Conservation (phyloP, 1,139 yeast genomes). For the Pichia terricola region DNA sequence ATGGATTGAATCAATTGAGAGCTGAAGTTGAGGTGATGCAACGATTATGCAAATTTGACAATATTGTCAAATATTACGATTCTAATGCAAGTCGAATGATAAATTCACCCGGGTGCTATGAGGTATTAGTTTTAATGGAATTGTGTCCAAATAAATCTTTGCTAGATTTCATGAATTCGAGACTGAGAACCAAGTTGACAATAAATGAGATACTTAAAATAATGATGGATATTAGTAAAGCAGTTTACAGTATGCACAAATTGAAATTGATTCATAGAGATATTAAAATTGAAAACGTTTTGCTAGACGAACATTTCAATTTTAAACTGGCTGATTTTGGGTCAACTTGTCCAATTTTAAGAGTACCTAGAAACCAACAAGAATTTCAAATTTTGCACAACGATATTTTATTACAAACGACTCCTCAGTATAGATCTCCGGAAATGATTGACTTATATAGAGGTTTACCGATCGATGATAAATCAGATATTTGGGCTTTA, state of each 20-base stretch:
- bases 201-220: constrained; percentile 58
- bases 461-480: constrained; percentile 62
- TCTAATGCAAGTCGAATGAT: constrained; percentile 62
- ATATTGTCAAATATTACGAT: constrained; percentile 62
- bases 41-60: constrained; percentile 42
- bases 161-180: constrained; percentile 65
- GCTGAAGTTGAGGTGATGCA: constrained; percentile 82
- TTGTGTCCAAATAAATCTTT: constrained; percentile 64
- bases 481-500: constrained; percentile 76
- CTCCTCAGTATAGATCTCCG: constrained; percentile 77
- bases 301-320: constrained; percentile 42
- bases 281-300: constrained; percentile 69
- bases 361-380: constrained; percentile 57
- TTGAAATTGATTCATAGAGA: constrained; percentile 60
- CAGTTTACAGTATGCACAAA: constrained; percentile 65
- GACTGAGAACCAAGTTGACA: constrained; percentile 52
- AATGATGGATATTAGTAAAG: constrained; percentile 57
- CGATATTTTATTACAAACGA: constrained; percentile 66
- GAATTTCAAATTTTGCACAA: constrained; percentile 53
- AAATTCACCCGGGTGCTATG: constrained; percentile 40
- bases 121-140: constrained; percentile 71
- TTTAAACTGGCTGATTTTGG: constrained; percentile 76
- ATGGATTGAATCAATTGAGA: constrained; percentile 52
- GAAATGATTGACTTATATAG: constrained; percentile 71
- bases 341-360: constrained; percentile 50